Conservation (phyloP, 305 asterid genomes). For the Vinca major region DNA sequence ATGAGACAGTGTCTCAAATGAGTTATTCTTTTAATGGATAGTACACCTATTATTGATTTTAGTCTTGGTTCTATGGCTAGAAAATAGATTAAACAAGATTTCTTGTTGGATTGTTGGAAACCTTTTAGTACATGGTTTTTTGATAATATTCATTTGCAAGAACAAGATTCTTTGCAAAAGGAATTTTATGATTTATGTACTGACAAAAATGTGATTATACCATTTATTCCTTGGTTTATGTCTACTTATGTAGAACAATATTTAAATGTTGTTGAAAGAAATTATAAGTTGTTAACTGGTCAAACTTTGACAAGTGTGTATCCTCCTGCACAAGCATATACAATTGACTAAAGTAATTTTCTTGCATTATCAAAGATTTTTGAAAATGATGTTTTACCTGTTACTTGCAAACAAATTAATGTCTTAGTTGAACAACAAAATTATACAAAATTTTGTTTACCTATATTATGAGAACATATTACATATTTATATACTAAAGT, state of each 20-base stretch:
- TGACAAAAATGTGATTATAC: neutral
- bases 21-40: too few species aligned
- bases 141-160: neutral
- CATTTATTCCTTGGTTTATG: conserved; percentile 2
- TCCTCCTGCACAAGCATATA: conserved; percentile 5
- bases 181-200: too few species aligned
- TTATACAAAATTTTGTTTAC: conserved; percentile 6
- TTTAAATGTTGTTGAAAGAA: neutral
- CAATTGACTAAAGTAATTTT: neutral
- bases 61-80: too few species aligned
- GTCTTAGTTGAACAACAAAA: conserved; percentile 5
- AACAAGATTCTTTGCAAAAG: neutral
- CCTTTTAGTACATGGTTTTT: conserved; percentile 9
- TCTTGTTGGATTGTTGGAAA: neutral
- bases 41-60: too few species aligned
- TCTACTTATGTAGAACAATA: neutral
- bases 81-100: neutral
- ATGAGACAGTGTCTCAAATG: too few species aligned
- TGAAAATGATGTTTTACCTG: conserved; percentile 7
- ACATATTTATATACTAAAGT: neutral
- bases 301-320: neutral
- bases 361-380: neutral
- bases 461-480: neutral
- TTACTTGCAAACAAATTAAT: neutral
- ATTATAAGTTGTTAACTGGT: neutral